Evolutionary conservation across 1,284 basidiomycete species (phyloP).

Genomic region (Melanopsichium pennsylvanicum): DNA sequence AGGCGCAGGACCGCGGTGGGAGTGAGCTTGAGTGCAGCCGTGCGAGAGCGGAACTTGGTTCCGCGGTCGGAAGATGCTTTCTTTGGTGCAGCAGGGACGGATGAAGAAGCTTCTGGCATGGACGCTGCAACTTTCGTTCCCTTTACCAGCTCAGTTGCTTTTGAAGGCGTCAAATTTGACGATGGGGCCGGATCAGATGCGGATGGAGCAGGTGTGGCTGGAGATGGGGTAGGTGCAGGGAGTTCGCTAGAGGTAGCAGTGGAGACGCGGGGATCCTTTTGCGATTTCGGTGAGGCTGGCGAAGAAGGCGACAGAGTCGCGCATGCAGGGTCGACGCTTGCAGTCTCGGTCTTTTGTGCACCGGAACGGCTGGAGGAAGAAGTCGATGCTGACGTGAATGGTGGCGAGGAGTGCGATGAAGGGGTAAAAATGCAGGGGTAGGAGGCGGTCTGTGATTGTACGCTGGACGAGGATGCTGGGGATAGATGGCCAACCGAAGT

Average conservation of each 20-base stretch:
- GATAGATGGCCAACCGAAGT: constrained; percentile 3
- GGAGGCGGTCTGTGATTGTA: background rate
- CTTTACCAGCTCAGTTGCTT: constrained; percentile 32
- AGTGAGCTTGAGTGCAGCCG: constrained; percentile 65
- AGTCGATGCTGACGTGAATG: constrained; percentile 3
- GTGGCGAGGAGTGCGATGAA: background rate
- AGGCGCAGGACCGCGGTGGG: constrained; percentile 74
- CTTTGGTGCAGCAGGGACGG: constrained; percentile 12
- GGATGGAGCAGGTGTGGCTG: constrained; percentile 30
- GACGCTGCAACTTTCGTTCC: constrained; percentile 38
- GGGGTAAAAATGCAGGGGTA: constrained; percentile 7
- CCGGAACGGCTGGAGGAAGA: background rate
- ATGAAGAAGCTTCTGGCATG: constrained; percentile 31
- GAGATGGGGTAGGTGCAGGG: constrained; percentile 18
- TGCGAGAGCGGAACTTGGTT: constrained; percentile 50
- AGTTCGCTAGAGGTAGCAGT: constrained; percentile 8
- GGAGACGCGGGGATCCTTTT: constrained; percentile 39
- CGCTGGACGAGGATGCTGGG: constrained; percentile 18
- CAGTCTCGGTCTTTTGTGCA: constrained; percentile 6
- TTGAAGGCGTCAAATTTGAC: constrained; percentile 19
- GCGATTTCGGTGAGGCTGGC: constrained; percentile 46
- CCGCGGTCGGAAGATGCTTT: constrained; percentile 38
- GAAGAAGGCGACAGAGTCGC: constrained; percentile 50
- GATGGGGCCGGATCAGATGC: constrained; percentile 28
- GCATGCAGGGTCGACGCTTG: constrained; percentile 44